Evolutionary conservation across 148 eudicot species (phyloP).

Genomic region (Suaeda aralocaspica): DNA sequence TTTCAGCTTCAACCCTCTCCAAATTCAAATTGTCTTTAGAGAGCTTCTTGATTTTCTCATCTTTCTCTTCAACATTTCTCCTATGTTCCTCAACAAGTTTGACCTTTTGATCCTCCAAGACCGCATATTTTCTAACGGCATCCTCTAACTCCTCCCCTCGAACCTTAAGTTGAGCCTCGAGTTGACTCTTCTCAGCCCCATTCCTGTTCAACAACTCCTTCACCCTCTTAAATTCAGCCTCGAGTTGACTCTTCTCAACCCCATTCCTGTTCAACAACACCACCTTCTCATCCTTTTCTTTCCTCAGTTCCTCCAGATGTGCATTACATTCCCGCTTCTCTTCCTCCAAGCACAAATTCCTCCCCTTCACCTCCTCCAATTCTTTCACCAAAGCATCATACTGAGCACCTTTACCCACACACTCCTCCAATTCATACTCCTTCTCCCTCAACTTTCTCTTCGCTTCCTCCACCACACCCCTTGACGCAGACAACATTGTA

Average conservation of each 20-base stretch:
- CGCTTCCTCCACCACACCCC: background rate
- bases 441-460: constrained; percentile 10
- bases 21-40: background rate
- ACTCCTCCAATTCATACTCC: background rate
- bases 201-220: background rate
- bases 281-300: background rate
- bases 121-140: background rate
- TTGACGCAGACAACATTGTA: background rate
- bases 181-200: background rate
- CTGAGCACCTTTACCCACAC: background rate
- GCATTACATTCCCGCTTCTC: background rate
- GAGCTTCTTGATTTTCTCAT: constrained; percentile 2
- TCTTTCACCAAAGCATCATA: background rate
- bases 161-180: background rate
- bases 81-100: background rate
- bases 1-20: background rate
- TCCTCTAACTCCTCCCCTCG: background rate
- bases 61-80: background rate
- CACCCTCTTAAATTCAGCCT: background rate
- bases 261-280: background rate
- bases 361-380: background rate
- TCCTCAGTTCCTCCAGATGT: no score
- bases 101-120: constrained; percentile 10
- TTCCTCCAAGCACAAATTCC: background rate
- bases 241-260: background rate